A percentile compares a stretch with the other conserved stretches of the same genome.
These are phyloP conservation scores for Saccharomyces hybrid DNA, from an alignment of 1,139 yeast species.

Conservation along the genomic window DNA sequence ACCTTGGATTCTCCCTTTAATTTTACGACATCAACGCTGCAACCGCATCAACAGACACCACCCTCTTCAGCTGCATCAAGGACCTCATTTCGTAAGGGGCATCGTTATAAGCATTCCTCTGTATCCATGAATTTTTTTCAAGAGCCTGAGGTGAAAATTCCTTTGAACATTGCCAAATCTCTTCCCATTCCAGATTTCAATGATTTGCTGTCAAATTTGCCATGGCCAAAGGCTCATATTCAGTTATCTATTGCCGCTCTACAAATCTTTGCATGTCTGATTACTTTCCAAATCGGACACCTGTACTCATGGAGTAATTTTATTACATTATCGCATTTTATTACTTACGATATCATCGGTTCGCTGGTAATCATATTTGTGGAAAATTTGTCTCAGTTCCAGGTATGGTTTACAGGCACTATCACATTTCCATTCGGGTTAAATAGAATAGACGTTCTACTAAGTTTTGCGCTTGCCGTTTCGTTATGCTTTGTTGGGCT, in stretches of 20 bases:
- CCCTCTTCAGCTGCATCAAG: conserved; percentile 52
- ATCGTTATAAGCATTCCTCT: conserved; percentile 92
- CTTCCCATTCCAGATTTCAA: conserved; percentile 68
- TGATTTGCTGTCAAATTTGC: conserved; percentile 54
- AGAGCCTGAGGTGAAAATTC: conserved; percentile 74
- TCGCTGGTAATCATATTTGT: conserved; percentile 65
- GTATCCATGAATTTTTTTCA: conserved; percentile 93
- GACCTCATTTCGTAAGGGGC: conserved; percentile 87
- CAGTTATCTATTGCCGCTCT: conserved; percentile 37
- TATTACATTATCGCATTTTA: conserved; percentile 76
- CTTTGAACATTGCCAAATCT: conserved; percentile 66
- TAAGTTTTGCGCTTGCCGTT: conserved; percentile 81
- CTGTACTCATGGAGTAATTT: conserved; percentile 52
- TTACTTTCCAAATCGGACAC: conserved; percentile 57
- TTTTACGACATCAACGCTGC: conserved; percentile 34
- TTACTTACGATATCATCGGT: conserved; percentile 81
- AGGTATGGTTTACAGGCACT: conserved; percentile 84
- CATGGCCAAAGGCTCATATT: conserved; percentile 65
- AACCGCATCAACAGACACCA: conserved; percentile 6
- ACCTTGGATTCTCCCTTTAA: conserved; percentile 41
- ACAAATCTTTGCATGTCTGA: conserved; percentile 22
- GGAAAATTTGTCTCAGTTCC: conserved; percentile 78
- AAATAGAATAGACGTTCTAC: conserved; percentile 77
- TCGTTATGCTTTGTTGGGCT: conserved; percentile 86
- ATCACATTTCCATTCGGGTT: conserved; percentile 86